Percentiles rank a stretch among this genome's conserved stretches.
phyloP scores from a whole-genome alignment of 805 yeast species.

The Ascoidea tarda region DNA sequence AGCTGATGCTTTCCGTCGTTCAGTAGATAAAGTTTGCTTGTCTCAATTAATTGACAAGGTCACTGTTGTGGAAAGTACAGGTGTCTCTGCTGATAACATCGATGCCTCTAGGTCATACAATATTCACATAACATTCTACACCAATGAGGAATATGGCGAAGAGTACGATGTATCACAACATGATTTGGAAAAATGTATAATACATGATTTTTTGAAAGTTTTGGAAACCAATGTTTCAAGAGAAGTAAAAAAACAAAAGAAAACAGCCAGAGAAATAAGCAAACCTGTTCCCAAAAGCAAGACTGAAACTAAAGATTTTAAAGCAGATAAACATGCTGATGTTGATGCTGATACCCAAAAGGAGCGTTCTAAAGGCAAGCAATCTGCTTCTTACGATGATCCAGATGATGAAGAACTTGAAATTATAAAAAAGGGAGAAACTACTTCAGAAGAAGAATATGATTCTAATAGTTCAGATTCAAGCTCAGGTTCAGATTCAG shows the following conservation, averaged over 20 bases:
- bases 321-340: slow-evolving; percentile 26
- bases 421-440: slow-evolving; percentile 65
- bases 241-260: slow-evolving; percentile 74
- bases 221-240: slow-evolving; percentile 64
- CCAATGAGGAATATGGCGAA: slow-evolving; percentile 58
- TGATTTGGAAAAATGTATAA: slow-evolving; percentile 59
- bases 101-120: slow-evolving; percentile 54
- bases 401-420: slow-evolving; percentile 94
- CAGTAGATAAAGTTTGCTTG: slow-evolving; percentile 69
- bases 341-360: slow-evolving; percentile 52
- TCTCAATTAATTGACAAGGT: slow-evolving; percentile 84
- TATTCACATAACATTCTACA: slow-evolving; percentile 63
- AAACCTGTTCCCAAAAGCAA: slow-evolving; percentile 27
- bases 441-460: slow-evolving; percentile 16
- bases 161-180: slow-evolving; percentile 83
- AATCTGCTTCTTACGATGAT: slow-evolving; percentile 83
- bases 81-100: slow-evolving; percentile 25
- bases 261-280: slow-evolving; percentile 27
- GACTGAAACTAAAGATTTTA: slow-evolving; percentile 17
- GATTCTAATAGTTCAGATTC: slow-evolving; percentile 24
- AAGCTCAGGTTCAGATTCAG: slow-evolving; percentile 28
- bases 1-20: slow-evolving; percentile 89
- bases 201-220: slow-evolving; percentile 46
- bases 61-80: slow-evolving; percentile 68
- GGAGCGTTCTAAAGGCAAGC: slow-evolving; percentile 50